Percentiles rank a stretch among this genome's conserved stretches.
These are phyloP conservation scores for Tirmania nivea DNA, from an alignment of 495 filamentous ascomycete genomes.

Conservation along the genomic window DNA sequence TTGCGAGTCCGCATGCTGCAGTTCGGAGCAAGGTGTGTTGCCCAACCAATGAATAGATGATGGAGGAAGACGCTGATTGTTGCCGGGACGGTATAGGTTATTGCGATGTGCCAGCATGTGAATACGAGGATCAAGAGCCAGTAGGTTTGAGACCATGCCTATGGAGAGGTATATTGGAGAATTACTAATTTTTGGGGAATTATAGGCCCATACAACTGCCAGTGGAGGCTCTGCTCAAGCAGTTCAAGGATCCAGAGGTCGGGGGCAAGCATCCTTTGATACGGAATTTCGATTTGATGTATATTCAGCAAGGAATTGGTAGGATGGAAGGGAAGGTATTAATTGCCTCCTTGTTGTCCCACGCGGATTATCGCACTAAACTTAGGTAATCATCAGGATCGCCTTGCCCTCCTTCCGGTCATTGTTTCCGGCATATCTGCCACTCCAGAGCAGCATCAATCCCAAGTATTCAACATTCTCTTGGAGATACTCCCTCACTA, in stretches of 20 bases:
- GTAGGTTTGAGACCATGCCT: neutral
- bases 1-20: slow-evolving; percentile 51
- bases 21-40: slow-evolving; percentile 59
- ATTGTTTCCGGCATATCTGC: slow-evolving; percentile 48
- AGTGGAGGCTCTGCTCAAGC: slow-evolving; percentile 58
- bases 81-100: slow-evolving; percentile 23
- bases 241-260: slow-evolving; percentile 58
- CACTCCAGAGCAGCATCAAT: slow-evolving; percentile 40
- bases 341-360: neutral
- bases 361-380: neutral
- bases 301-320: slow-evolving; percentile 68
- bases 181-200: slow-evolving; percentile 1
- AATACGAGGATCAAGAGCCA: slow-evolving; percentile 41
- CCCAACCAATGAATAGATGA: neutral
- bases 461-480: slow-evolving; percentile 64
- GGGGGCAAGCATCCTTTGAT: slow-evolving; percentile 37
- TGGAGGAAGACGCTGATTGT: neutral
- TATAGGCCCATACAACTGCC: slow-evolving; percentile 49
- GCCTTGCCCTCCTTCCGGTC: slow-evolving; percentile 45
- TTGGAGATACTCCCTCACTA: slow-evolving; percentile 52
- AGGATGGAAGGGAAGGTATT: slow-evolving; percentile 31
- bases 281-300: slow-evolving; percentile 69
- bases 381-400: slow-evolving; percentile 21
- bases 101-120: slow-evolving; percentile 58
- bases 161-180: neutral